These are phyloP conservation scores for Mycena crocata DNA, from an alignment of 768 basidiomycete genomes.

Conservation along the genomic window DNA sequence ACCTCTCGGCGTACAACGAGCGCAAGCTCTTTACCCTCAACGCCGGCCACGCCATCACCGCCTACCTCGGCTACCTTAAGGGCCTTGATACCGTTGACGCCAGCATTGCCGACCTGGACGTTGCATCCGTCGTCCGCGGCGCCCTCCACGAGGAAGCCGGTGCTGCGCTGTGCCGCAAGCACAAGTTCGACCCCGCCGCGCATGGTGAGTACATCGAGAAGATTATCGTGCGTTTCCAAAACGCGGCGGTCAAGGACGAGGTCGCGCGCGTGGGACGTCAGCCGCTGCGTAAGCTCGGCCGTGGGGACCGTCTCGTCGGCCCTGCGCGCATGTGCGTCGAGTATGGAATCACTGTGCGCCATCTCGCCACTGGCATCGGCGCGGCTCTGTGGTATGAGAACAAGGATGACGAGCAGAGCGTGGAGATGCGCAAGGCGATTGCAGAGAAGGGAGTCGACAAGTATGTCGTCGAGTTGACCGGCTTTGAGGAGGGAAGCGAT, in stretches of 20 bases:
- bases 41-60: slow-evolving; percentile 52
- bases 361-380: slow-evolving; percentile 48
- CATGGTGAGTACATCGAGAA: slow-evolving; percentile 46
- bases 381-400: slow-evolving; percentile 50
- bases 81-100: slow-evolving; percentile 44
- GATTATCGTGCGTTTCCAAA: slow-evolving; percentile 47
- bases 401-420: slow-evolving; percentile 46
- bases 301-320: slow-evolving; percentile 50
- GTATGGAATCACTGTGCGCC: slow-evolving; percentile 42
- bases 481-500: slow-evolving; percentile 36
- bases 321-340: slow-evolving; percentile 49
- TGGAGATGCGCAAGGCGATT: slow-evolving; percentile 39
- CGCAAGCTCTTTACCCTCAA: slow-evolving; percentile 58
- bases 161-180: slow-evolving; percentile 47
- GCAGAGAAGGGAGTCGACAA: slow-evolving; percentile 40
- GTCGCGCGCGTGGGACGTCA: slow-evolving; percentile 51
- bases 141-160: slow-evolving; percentile 50
- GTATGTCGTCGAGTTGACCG: slow-evolving; percentile 44
- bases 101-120: slow-evolving; percentile 44
- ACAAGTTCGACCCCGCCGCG: slow-evolving; percentile 40
- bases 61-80: slow-evolving; percentile 51
- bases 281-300: slow-evolving; percentile 52
- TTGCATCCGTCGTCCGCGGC: slow-evolving; percentile 40
- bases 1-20: slow-evolving; percentile 51
- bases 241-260: slow-evolving; percentile 50